Evolutionary conservation across 768 basidiomycete genomes (phyloP).

Genomic region (Calocera viscosa): DNA sequence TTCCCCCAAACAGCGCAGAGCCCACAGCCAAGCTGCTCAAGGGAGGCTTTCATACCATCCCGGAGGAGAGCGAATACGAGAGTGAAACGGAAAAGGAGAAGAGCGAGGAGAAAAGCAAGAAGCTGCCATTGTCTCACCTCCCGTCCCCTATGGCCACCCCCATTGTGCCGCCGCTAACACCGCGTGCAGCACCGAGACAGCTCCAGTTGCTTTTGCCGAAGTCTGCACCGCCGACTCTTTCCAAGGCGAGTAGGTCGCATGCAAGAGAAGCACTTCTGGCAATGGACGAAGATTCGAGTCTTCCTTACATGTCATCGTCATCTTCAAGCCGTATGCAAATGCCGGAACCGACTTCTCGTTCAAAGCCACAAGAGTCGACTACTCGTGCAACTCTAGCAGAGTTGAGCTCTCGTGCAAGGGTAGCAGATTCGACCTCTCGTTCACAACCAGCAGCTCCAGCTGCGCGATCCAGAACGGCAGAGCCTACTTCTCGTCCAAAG

Average conservation of each 20-base stretch:
- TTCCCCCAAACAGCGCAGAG: neutral
- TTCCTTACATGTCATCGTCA: neutral
- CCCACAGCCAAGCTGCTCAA: neutral
- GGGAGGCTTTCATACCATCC: neutral
- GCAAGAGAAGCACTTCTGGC: neutral
- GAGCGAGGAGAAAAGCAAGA: conserved; percentile 1
- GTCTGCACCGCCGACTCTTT: neutral
- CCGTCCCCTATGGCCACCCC: neutral
- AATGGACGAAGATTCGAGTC: neutral
- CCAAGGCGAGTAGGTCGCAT: neutral
- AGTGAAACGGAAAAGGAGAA: conserved; percentile 4
- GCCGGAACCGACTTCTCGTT: neutral
- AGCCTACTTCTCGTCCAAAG: too few species aligned
- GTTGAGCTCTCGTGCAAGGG: too few species aligned
- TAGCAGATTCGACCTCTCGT: too few species aligned
- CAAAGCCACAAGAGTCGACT: neutral
- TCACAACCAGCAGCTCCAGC: too few species aligned
- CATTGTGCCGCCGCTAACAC: conserved; percentile 1
- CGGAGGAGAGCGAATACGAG: neutral
- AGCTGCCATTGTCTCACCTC: neutral
- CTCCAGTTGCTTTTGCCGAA: neutral
- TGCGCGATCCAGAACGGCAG: too few species aligned
- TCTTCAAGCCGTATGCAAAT: too few species aligned
- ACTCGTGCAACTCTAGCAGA: too few species aligned
- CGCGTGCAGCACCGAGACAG: neutral